Percentiles rank a stretch among this genome's conserved stretches.
Evolutionary conservation across 2,329 filamentous ascomycete species (phyloP).

Genomic region (Lachnellula arida): DNA sequence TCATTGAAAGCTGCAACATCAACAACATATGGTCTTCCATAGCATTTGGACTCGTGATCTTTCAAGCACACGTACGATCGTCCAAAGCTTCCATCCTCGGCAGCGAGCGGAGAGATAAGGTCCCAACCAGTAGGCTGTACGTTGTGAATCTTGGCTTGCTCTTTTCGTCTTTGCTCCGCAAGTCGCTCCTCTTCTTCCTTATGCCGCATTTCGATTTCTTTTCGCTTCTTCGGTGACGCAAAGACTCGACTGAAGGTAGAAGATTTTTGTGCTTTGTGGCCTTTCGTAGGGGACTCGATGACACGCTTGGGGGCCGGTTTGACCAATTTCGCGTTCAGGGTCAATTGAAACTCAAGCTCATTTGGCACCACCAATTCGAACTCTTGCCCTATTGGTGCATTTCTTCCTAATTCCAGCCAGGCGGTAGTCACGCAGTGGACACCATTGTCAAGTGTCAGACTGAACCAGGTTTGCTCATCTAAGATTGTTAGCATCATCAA

Average conservation of each 20-base stretch:
- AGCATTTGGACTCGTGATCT: conserved; percentile 85
- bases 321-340: conserved; percentile 89
- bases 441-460: conserved; percentile 95
- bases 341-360: conserved; percentile 98
- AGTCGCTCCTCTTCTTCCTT: conserved; percentile 77
- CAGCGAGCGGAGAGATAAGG: conserved; percentile 78
- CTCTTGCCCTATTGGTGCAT: conserved; percentile 93
- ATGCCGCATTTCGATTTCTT: conserved; percentile 82
- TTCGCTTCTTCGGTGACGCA: conserved; percentile 92
- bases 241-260: conserved; percentile 90
- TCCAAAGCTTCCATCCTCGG: conserved; percentile 88
- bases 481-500: conserved; percentile 13
- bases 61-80: conserved; percentile 91
- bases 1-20: conserved; percentile 97
- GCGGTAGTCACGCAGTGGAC: conserved; percentile 96
- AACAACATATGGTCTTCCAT: conserved; percentile 79
- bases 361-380: conserved; percentile 97
- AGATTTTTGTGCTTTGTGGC: conserved; percentile 63
- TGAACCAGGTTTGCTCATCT: conserved; percentile 92
- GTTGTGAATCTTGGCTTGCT: conserved; percentile 57
- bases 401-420: conserved; percentile 87
- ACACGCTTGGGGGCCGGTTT: conserved; percentile 62
- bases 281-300: conserved; percentile 56
- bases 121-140: conserved; percentile 75
- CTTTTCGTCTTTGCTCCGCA: conserved; percentile 57